Percentiles rank a stretch among this genome's conserved stretches.
These are phyloP conservation scores for Spatholobus suberectus DNA, from an alignment of 306 rosid genomes.

Conservation along the genomic window DNA sequence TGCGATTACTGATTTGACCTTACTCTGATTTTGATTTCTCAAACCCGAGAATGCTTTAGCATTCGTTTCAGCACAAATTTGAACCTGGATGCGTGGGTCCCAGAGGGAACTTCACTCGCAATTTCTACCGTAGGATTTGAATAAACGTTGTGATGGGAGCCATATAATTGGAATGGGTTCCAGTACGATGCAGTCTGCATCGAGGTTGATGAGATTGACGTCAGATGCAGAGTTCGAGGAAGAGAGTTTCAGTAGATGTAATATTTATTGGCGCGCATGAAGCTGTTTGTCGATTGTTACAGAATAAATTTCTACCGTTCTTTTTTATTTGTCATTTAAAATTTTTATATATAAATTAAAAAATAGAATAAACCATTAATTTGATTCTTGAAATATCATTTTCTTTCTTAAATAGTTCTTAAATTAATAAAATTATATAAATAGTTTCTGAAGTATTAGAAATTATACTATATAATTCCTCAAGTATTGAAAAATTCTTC, in stretches of 20 bases:
- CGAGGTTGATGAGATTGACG: slow-evolving; percentile 32
- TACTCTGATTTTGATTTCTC: not conserved
- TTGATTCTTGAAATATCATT: too few species aligned
- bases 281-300: not conserved
- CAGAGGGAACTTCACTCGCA: not conserved
- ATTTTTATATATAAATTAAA: too few species aligned
- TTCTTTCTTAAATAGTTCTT: too few species aligned
- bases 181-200: not conserved
- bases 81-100: slow-evolving; percentile 40
- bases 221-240: slow-evolving; percentile 37
- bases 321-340: too few species aligned
- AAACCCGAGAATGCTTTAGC: slow-evolving; percentile 31
- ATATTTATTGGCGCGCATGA: slow-evolving; percentile 16
- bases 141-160: slow-evolving; percentile 34
- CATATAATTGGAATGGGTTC: slow-evolving; percentile 43
- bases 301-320: too few species aligned
- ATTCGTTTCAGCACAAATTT: slow-evolving; percentile 41
- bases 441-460: too few species aligned
- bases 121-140: slow-evolving; percentile 12
- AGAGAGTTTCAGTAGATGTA: slow-evolving; percentile 28
- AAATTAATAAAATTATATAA: too few species aligned
- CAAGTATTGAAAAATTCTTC: too few species aligned
- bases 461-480: too few species aligned
- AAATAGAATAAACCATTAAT: too few species aligned
- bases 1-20: slow-evolving; percentile 5